phyloP scores from a whole-genome alignment of 2,329 filamentous ascomycete genomes.

The Penicillium sclerotiorum region DNA sequence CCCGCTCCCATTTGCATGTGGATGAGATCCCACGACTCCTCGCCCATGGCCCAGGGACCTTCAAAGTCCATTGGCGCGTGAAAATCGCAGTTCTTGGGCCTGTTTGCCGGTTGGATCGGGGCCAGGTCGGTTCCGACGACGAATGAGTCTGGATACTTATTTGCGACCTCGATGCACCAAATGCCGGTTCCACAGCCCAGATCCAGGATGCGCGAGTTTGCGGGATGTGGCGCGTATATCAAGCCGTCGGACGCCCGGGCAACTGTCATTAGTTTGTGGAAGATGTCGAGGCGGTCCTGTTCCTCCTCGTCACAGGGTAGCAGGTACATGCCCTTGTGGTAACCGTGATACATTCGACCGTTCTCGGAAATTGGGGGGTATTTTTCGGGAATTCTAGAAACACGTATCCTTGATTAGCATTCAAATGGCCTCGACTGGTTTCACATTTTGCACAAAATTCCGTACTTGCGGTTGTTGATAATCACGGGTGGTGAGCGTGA shows the following conservation, averaged over 20 bases:
- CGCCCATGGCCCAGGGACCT: slow-evolving; percentile 68
- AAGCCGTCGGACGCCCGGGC: slow-evolving; percentile 56
- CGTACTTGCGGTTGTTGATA: slow-evolving; percentile 21
- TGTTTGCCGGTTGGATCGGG: slow-evolving; percentile 67
- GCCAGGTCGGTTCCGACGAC: slow-evolving; percentile 65
- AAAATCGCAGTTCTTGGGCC: slow-evolving; percentile 70
- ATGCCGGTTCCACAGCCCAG: slow-evolving; percentile 87
- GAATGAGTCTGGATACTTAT: slow-evolving; percentile 63
- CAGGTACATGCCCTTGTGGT: slow-evolving; percentile 69
- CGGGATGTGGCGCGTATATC: slow-evolving; percentile 44
- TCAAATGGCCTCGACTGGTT: too few species aligned
- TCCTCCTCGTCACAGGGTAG: slow-evolving; percentile 78
- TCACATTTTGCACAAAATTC: too few species aligned
- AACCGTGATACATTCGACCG: slow-evolving; percentile 70
- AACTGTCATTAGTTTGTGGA: slow-evolving; percentile 74
- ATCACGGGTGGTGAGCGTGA: slow-evolving; percentile 26
- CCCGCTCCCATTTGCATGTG: slow-evolving; percentile 80
- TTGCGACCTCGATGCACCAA: slow-evolving; percentile 85
- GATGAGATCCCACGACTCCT: slow-evolving; percentile 77
- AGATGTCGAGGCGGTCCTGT: slow-evolving; percentile 76
- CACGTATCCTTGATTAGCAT: too few species aligned
- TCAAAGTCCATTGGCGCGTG: slow-evolving; percentile 74
- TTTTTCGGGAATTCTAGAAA: slow-evolving; percentile 35
- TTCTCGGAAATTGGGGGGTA: slow-evolving; percentile 62
- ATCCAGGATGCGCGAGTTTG: slow-evolving; percentile 58